Base-by-base conservation (phyloP, 352 stramenopile species). In the Phytopythium aichiense region DNA sequence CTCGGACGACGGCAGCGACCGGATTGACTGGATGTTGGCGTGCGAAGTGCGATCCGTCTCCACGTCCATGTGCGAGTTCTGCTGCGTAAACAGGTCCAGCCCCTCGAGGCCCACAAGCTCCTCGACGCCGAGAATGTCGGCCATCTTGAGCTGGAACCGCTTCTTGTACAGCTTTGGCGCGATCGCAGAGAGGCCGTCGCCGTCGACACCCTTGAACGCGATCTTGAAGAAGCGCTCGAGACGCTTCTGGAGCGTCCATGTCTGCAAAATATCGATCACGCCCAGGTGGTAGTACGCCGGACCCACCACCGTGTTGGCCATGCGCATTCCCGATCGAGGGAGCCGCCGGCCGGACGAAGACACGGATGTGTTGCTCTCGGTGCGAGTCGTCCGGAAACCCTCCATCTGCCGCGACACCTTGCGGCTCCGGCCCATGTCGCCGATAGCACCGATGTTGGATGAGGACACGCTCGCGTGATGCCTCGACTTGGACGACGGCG, bases 211-310 rank as follows among this genome's bases (percentile, higher is more conserved):
- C 46, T 77, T 89, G 60, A 97, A 89, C 49, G 74, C 74, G 56
- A 95, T 94, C 72, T 97, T 97, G 60, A 92, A 74, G 49, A 95
- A 87, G 7, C 88, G 81, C 69, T 97, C 90, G 68, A 93, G 77
- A 18, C 83, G 79, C 53, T 97, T 97, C 49, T 91, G 58, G 20
- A 91, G 69, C 37, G 88, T 97, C 87, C 86, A 97, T 4, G 83
- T 92, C 66, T 97, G 90, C 62, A 97, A 53, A 64, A 97, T 96
- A 58, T 97, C 90, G 61, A 97, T 96, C 49, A 97, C 67, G 40
- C 90, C 90, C 45, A 97, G 67, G 66, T 96, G 87, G 64, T 97
- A 97, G 68, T 95, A 92, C 48, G 85, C 87, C 11, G 89, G 89
- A 1, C 87, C 88, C 3, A 95, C 86, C 20, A 97, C 85, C 15